Conservation (phyloP, 148 eudicot genomes). For the Amaranthus hypochondriacus region DNA sequence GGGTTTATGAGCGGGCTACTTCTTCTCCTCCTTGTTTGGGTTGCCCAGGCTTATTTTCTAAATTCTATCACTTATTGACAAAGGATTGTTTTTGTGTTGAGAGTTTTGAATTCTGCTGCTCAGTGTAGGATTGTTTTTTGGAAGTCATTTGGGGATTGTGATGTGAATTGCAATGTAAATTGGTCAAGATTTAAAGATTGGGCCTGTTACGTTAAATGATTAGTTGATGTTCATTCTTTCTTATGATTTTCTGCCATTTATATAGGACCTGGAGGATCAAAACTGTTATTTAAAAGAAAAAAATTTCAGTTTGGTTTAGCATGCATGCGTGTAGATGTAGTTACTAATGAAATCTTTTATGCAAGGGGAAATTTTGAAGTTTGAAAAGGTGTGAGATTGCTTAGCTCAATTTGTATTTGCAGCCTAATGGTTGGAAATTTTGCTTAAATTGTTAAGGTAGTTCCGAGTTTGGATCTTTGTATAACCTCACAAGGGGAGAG, state of each 20-base stretch:
- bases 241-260: neutral
- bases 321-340: neutral
- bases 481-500: neutral
- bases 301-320: neutral
- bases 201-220: neutral
- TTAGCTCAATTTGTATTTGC: neutral
- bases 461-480: neutral
- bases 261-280: neutral
- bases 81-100: too few relatives aligned
- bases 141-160: too few relatives aligned
- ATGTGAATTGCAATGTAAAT: neutral
- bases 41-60: too few relatives aligned
- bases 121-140: too few relatives aligned
- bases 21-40: too few relatives aligned
- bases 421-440: neutral
- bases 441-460: neutral
- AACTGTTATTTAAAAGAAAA: neutral
- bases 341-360: neutral
- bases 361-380: neutral
- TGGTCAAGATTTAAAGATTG: too few relatives aligned
- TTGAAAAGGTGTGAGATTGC: neutral
- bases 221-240: neutral
- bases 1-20: too few relatives aligned
- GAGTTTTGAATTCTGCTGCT: too few relatives aligned
- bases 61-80: too few relatives aligned